Percentiles rank a stretch among this genome's conserved stretches.
phyloP scores from a whole-genome alignment of 2,329 filamentous ascomycete genomes.

The Piedraia hortae region DNA sequence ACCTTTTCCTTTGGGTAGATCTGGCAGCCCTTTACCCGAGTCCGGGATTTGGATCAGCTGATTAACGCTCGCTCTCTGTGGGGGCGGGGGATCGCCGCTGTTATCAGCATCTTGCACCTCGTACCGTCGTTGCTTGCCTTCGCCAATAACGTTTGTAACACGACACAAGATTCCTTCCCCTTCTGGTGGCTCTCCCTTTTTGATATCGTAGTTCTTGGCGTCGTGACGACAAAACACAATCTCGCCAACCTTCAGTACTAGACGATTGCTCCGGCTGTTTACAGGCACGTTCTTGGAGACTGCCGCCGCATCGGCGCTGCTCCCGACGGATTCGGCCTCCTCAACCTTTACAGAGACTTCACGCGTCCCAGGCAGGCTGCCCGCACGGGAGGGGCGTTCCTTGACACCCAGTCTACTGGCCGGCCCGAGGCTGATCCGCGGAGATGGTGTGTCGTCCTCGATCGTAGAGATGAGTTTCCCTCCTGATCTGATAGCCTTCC shows the following conservation, averaged over 20 bases:
- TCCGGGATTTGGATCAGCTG: conserved; percentile 20
- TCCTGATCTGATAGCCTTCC: conserved; percentile 4
- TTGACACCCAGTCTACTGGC: conserved; percentile 6
- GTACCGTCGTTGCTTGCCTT: conserved; percentile 25
- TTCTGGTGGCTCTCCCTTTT: conserved; percentile 13
- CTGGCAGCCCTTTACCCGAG: conserved; percentile 15
- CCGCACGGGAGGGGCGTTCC: conserved; percentile 13
- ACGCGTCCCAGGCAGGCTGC: conserved; percentile 19
- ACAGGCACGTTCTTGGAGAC: conserved; percentile 3
- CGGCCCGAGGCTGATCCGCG: conserved; percentile 7
- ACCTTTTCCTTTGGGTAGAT: conserved; percentile 16
- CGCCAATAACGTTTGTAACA: conserved; percentile 24
- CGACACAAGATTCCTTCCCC: conserved; percentile 25
- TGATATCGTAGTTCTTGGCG: conserved; percentile 5
- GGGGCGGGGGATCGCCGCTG: conserved; percentile 8
- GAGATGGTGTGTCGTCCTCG: conserved; percentile 11
- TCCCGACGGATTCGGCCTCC: conserved; percentile 18
- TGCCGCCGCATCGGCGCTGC: conserved; percentile 17
- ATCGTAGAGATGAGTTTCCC: conserved; percentile 8
- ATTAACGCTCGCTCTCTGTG: conserved; percentile 18
- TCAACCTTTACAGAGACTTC: conserved; percentile 25
- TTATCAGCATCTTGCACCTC: conserved; percentile 24
- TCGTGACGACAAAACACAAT: conserved; percentile 24
- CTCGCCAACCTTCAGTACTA: conserved; percentile 15
- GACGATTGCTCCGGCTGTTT: conserved; percentile 7